Conservation (phyloP, 2,329 filamentous ascomycete genomes). For the Penicillium janthinellum region DNA sequence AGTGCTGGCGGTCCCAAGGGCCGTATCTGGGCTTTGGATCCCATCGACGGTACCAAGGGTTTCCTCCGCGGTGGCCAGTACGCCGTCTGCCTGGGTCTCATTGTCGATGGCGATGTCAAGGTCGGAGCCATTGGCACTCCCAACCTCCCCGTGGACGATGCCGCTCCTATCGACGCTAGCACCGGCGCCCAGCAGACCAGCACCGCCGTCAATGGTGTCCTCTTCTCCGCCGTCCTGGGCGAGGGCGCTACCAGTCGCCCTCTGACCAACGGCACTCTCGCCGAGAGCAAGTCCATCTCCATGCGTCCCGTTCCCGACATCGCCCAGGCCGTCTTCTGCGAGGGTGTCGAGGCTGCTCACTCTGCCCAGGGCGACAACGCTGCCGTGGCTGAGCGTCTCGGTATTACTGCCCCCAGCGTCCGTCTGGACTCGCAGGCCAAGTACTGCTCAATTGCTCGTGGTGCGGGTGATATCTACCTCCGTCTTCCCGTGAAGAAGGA, state of each 20-base stretch:
- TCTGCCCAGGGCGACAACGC: conserved; percentile 87
- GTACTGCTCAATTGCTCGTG: conserved; percentile 91
- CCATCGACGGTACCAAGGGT: conserved; percentile 96
- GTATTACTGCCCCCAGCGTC: conserved; percentile 86
- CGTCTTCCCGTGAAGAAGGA: conserved; percentile 80
- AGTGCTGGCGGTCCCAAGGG: conserved; percentile 44
- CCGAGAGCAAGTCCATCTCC: conserved; percentile 63
- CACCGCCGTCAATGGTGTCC: conserved; percentile 74
- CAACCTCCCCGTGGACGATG: conserved; percentile 87
- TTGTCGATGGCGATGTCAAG: conserved; percentile 91
- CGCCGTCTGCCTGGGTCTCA: conserved; percentile 86
- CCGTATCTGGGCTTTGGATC: conserved; percentile 93
- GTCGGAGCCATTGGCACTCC: conserved; percentile 94
- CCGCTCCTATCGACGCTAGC: conserved; percentile 67
- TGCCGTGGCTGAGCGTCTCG: conserved; percentile 77
- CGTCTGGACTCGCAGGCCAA: conserved; percentile 98
- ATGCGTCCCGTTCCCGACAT: conserved; percentile 80
- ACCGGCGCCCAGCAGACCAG: conserved; percentile 75
- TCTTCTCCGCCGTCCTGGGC: conserved; percentile 82
- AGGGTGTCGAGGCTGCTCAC: conserved; percentile 92
- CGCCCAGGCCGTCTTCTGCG: conserved; percentile 85
- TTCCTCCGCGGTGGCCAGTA: conserved; percentile 97
- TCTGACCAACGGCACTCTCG: conserved; percentile 56
- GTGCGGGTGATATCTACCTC: conserved; percentile 92
- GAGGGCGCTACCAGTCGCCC: conserved; percentile 80